phyloP scores from a whole-genome alignment of 2,329 filamentous ascomycete species.

The Neopestalotiopsis sp. region DNA sequence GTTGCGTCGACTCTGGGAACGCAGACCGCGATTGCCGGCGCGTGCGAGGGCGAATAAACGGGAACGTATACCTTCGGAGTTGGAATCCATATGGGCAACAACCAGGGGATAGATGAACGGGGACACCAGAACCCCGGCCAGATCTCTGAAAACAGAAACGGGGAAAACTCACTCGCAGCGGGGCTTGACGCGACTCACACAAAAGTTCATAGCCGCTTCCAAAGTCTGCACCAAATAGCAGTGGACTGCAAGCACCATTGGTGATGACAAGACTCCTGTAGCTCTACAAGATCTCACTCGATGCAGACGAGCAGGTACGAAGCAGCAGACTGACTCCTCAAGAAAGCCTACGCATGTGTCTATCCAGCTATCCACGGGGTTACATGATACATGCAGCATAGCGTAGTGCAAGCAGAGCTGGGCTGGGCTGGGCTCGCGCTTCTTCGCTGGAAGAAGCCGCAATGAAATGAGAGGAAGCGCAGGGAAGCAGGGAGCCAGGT shows the following conservation, averaged over 20 bases:
- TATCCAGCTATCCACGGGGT: neutral
- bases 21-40: neutral
- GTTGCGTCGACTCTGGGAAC: too few relatives aligned
- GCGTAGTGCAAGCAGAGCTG: neutral
- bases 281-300: too few relatives aligned
- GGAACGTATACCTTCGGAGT: neutral
- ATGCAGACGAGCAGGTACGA: too few relatives aligned
- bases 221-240: neutral
- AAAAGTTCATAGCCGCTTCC: neutral
- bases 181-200: neutral
- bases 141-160: too few relatives aligned
- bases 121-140: neutral
- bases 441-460: neutral
- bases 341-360: neutral
- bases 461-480: neutral
- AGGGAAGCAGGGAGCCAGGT: neutral
- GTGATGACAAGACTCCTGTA: neutral
- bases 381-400: conserved; percentile 2
- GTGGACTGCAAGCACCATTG: neutral
- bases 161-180: neutral
- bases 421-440: neutral
- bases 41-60: neutral
- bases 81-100: neutral
- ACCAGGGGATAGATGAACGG: neutral
- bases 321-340: neutral